phyloP scores from a whole-genome alignment of 805 yeast genomes.

The Metschnikowia chrysomelidarum region DNA sequence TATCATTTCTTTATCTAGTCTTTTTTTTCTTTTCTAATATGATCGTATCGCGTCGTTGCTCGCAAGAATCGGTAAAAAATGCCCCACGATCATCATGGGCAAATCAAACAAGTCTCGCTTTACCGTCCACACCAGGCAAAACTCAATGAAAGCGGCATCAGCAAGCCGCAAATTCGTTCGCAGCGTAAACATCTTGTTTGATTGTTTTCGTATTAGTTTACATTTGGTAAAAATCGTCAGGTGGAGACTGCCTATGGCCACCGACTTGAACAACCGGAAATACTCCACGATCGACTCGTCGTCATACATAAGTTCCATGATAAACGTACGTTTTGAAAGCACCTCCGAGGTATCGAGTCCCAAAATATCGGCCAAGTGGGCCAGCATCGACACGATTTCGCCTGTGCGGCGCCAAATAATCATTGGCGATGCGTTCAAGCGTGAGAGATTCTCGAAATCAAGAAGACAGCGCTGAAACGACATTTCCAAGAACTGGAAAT shows the following conservation, averaged over 20 bases:
- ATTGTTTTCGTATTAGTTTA: constrained; percentile 38
- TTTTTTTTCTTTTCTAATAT: too few species aligned
- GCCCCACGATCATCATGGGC: constrained; percentile 82
- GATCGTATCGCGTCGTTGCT: constrained; percentile 13
- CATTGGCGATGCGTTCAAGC: constrained; percentile 70
- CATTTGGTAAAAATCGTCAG: constrained; percentile 52
- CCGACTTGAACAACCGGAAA: constrained; percentile 65
- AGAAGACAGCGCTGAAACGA: constrained; percentile 43
- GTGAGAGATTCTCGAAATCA: constrained; percentile 44
- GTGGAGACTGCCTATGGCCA: constrained; percentile 67
- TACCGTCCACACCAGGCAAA: constrained; percentile 83
- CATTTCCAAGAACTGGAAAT: constrained; percentile 53
- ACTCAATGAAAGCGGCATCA: constrained; percentile 42
- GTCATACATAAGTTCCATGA: constrained; percentile 75
- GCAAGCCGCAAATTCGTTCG: constrained; percentile 19
- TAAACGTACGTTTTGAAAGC: constrained; percentile 58
- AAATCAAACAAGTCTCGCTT: constrained; percentile 80
- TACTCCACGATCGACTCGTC: constrained; percentile 71
- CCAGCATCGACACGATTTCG: constrained; percentile 75
- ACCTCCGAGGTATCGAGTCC: constrained; percentile 60
- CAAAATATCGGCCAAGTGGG: constrained; percentile 68
- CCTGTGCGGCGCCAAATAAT: constrained; percentile 86
- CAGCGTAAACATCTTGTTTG: constrained; percentile 14
- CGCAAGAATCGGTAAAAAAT: constrained; percentile 64
- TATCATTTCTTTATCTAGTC: too few species aligned